Evolutionary conservation across 768 basidiomycete species (phyloP).

Genomic region (Auricularia cornea): DNA sequence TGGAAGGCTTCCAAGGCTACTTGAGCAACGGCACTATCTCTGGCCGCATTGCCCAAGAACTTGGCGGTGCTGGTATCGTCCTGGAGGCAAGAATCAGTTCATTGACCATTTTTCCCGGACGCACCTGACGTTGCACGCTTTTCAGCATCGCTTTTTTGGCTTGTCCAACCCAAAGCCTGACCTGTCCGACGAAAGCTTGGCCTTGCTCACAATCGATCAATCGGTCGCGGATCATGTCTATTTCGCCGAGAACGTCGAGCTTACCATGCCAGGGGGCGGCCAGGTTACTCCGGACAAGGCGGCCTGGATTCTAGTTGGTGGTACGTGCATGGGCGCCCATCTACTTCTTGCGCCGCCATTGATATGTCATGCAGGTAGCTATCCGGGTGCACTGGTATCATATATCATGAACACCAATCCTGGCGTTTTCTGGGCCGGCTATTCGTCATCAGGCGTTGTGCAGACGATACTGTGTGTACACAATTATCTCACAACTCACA

Average conservation of each 20-base stretch:
- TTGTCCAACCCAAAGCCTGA: slow-evolving; percentile 64
- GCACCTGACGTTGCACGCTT: too few species aligned
- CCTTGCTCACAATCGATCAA: slow-evolving; percentile 60
- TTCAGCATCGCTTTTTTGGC: slow-evolving; percentile 74
- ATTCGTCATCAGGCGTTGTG: slow-evolving; percentile 59
- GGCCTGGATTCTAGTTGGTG: slow-evolving; percentile 29
- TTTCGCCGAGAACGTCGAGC: slow-evolving; percentile 55
- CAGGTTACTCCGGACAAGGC: slow-evolving; percentile 43
- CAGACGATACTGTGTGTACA: background rate
- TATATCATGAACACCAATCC: slow-evolving; percentile 29
- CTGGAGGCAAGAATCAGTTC: background rate
- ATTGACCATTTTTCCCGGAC: too few species aligned
- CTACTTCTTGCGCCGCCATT: background rate
- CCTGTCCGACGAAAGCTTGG: slow-evolving; percentile 48
- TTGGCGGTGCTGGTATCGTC: slow-evolving; percentile 5
- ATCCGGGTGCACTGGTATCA: background rate
- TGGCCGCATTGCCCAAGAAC: slow-evolving; percentile 7
- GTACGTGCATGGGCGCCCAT: background rate
- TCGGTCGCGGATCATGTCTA: slow-evolving; percentile 65
- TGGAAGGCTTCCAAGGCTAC: background rate
- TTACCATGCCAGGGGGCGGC: slow-evolving; percentile 61
- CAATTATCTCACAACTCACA: too few species aligned
- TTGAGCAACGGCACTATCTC: slow-evolving; percentile 2
- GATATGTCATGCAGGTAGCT: background rate
- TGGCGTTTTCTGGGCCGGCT: slow-evolving; percentile 52